phyloP scores from a whole-genome alignment of 495 filamentous ascomycete genomes.

The Apodospora peruviana region DNA sequence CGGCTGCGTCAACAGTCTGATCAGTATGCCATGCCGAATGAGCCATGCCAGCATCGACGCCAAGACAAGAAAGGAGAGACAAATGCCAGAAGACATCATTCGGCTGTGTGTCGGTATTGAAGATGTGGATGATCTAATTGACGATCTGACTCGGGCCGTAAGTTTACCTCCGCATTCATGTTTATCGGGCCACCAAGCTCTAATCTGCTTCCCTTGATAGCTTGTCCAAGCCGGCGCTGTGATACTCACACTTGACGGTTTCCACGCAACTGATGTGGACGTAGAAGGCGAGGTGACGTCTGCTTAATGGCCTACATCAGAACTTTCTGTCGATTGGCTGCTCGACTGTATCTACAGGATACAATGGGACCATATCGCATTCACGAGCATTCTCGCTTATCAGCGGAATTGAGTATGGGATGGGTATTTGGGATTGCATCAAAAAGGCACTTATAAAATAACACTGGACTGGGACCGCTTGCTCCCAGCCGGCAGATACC shows the following conservation, averaged over 20 bases:
- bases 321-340: background rate
- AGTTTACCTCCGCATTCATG: constrained; percentile 25
- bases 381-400: background rate
- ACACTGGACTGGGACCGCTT: constrained; percentile 1
- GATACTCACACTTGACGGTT: constrained; percentile 71
- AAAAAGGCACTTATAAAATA: background rate
- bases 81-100: constrained; percentile 94
- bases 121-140: constrained; percentile 86
- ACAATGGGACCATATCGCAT: background rate
- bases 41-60: constrained; percentile 98
- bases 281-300: constrained; percentile 10
- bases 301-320: constrained; percentile 4
- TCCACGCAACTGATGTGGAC: constrained; percentile 49
- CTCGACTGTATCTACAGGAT: background rate
- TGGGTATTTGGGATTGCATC: constrained; percentile 4
- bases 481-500: background rate
- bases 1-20: constrained; percentile 95
- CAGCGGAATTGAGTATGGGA: background rate
- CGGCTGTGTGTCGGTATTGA: constrained; percentile 95
- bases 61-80: constrained; percentile 81
- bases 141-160: constrained; percentile 86
- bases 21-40: constrained; percentile 99
- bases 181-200: constrained; percentile 1
- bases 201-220: constrained; percentile 35
- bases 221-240: constrained; percentile 93